Percentiles rank a stretch among this genome's conserved stretches.
Conservation (phyloP, 78 protist genomes). For the Isochrysis galbana region DNA sequence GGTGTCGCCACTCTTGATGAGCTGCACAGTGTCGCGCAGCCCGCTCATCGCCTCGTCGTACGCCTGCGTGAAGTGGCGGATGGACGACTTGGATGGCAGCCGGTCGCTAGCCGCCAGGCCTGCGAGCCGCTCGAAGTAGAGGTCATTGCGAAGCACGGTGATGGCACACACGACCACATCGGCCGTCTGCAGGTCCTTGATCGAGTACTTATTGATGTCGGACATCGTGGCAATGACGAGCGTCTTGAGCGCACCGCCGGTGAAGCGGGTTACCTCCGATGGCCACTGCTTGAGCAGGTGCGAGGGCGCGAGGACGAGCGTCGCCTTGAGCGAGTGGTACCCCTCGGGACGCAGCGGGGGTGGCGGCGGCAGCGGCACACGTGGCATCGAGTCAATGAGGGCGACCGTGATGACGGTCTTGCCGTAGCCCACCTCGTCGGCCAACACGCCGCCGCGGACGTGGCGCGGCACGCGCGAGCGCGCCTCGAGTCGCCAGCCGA, state of each 20-base stretch:
- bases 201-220: background rate
- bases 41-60: background rate
- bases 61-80: background rate
- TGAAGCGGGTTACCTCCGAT: constrained; percentile 2
- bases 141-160: constrained; percentile 26
- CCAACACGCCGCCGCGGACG: constrained; percentile 51
- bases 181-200: background rate
- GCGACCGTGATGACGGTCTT: constrained; percentile 43
- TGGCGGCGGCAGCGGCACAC: background rate
- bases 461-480: background rate
- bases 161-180: constrained; percentile 9
- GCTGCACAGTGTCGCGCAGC: background rate
- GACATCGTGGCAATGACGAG: background rate
- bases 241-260: background rate
- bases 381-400: constrained; percentile 9
- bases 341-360: background rate
- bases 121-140: background rate
- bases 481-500: constrained; percentile 32
- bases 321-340: background rate
- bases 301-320: constrained; percentile 45
- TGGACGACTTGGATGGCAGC: background rate
- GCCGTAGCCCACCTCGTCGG: constrained; percentile 55
- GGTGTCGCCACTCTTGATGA: background rate
- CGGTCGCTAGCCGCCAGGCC: background rate
- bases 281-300: constrained; percentile 51